Evolutionary conservation across 106 monocot species (phyloP), one percentile per base, ranked within the genome.

Genomic region (Gastrodia elata): DNA sequence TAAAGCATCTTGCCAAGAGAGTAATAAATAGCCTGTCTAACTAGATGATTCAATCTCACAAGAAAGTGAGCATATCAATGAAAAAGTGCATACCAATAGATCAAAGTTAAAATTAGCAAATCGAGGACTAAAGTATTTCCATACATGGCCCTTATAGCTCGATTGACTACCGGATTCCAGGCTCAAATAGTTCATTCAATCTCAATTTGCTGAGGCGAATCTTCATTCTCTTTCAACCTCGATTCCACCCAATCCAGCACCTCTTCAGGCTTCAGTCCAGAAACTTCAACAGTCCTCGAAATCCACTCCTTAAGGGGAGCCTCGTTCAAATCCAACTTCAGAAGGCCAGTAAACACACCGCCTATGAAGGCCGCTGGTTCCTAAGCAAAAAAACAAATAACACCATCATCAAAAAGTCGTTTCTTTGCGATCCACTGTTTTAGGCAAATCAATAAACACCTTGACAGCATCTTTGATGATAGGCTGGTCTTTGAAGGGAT

Each of bases 261-360:
- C 34, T 64, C 81, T 9, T 80, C 83, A 9, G 74, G 79, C 0
- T 84, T 73, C 9, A 92, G 74, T 48, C 95, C 91, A 37, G 89
- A 75, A 10, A 85, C 83, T 35, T 95, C 89, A 6, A 85, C 89
- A 0, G 91, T 95, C 78, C 68, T 82, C 3, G 82, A 16, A 7
- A 95, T 77, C 95, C 95, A 95, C 3, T 91, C 95, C 78, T 77
- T 91, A 10, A 95, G 87, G 0, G 95, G 95, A 24, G 91, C 95
- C 68, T 95, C 95, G 68, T 89, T 91, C 82, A 95, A 74, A 80
- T 95, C 89, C 37, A 95, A 85, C 84, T 91, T 85, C 84, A 95
- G 38, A 8, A 95, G 75, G 14, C 95, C 95, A 35, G 95, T 91
- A 77, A 95, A 91, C 73, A 95, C 65, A 64, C 95, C 91, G 34